A percentile compares a stretch with the other conserved stretches of the same genome.
These are phyloP conservation scores for Cyclospora cayetanensis DNA, from an alignment of 169 alveolate genomes.

Conservation along the genomic window DNA sequence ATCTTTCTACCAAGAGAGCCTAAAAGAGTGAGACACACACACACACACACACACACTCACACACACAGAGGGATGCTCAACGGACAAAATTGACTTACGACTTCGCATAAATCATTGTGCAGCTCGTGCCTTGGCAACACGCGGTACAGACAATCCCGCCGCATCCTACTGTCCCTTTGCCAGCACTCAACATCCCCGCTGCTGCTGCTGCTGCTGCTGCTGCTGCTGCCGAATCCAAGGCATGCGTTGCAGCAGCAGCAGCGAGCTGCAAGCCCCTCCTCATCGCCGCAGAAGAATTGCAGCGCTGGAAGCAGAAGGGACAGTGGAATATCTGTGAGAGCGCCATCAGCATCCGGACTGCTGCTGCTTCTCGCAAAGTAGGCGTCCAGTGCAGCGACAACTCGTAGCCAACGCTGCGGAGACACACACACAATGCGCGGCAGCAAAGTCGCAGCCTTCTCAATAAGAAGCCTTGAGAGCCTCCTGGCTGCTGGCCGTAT, in stretches of 20 bases:
- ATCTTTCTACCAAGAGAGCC: too few species aligned
- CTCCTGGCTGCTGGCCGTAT: too few species aligned
- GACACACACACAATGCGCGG: not conserved
- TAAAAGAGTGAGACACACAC: not conserved
- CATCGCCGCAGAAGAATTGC: conserved; percentile 58
- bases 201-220: conserved; percentile 41
- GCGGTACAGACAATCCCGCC: conserved; percentile 28
- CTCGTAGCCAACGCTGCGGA: conserved; percentile 67
- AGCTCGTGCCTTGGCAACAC: conserved; percentile 3
- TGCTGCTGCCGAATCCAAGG: conserved; percentile 28
- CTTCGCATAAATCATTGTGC: conserved; percentile 64
- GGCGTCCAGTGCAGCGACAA: conserved; percentile 23
- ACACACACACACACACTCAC: too few species aligned
- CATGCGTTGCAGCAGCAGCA: conserved; percentile 65
- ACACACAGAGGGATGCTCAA: too few species aligned
- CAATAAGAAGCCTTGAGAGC: too few species aligned
- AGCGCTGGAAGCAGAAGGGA: conserved; percentile 68
- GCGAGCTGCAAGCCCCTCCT: conserved; percentile 58
- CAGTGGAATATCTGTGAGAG: conserved; percentile 32
- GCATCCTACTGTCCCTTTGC: conserved; percentile 2
- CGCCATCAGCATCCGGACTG: conserved; percentile 31
- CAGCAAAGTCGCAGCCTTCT: too few species aligned
- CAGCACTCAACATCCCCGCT: not conserved
- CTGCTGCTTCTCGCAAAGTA: conserved; percentile 52
- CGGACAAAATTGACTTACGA: conserved; percentile 13